These are phyloP conservation scores for Scutellaria galericulata DNA, from an alignment of 257 asterid genomes.

Conservation along the genomic window DNA sequence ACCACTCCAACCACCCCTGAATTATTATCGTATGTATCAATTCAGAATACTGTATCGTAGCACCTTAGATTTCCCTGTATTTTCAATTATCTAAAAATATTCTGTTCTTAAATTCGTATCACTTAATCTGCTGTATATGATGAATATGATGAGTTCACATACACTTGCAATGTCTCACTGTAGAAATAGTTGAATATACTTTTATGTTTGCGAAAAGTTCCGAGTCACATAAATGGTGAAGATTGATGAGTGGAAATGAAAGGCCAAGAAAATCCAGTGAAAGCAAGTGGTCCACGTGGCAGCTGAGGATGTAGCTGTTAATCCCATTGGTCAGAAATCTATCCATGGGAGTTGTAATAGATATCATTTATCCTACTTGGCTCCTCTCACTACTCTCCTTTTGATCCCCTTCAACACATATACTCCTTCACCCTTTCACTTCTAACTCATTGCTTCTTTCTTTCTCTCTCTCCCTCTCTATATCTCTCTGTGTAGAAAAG, in stretches of 20 bases:
- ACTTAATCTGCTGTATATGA: too few species aligned
- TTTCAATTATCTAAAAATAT: too few species aligned
- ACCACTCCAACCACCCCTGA: too few species aligned
- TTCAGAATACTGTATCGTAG: too few species aligned
- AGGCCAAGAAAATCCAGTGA: background rate
- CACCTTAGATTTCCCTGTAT: too few species aligned
- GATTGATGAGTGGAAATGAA: background rate
- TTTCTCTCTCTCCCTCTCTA: background rate
- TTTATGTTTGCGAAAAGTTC: too few species aligned
- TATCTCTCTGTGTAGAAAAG: background rate
- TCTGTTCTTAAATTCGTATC: too few species aligned
- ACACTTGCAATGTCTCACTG: too few species aligned
- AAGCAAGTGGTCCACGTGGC: conserved; percentile 39
- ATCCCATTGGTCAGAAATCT: conserved; percentile 47
- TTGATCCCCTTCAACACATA: conserved; percentile 38
- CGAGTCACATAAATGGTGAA: too few species aligned
- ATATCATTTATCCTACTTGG: conserved; percentile 67
- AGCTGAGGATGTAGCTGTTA: conserved; percentile 35
- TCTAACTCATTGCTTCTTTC: conserved; percentile 1
- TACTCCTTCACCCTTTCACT: conserved; percentile 23
- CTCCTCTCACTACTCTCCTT: conserved; percentile 40
- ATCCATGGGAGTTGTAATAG: conserved; percentile 33
- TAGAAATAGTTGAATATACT: too few species aligned
- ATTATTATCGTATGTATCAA: too few species aligned
- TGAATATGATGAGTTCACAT: too few species aligned